Evolutionary conservation across 139 green algal species (phyloP).

Genomic region (Coccomyxa sp.): DNA sequence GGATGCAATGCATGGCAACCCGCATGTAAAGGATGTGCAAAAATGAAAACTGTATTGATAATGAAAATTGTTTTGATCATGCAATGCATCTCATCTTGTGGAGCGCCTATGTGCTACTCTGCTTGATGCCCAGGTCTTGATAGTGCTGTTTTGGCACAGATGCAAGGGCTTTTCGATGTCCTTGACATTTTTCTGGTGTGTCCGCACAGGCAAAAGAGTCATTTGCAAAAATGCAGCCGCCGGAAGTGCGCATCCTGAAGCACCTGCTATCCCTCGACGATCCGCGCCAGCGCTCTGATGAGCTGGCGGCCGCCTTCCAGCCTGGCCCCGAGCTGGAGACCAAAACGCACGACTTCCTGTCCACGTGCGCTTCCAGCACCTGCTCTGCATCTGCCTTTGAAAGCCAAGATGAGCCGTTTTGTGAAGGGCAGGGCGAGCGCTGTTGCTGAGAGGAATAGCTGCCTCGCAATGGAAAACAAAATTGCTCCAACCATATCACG

Average conservation of each 20-base stretch:
- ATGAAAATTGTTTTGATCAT: too few relatives aligned
- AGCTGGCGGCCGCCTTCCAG: slow-evolving; percentile 64
- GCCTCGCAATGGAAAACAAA: background rate
- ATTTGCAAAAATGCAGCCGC: slow-evolving; percentile 57
- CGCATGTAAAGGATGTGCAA: too few relatives aligned
- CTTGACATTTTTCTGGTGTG: too few relatives aligned
- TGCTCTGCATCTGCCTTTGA: background rate
- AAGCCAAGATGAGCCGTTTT: background rate
- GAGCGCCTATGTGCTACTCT: too few relatives aligned
- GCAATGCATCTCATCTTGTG: too few relatives aligned
- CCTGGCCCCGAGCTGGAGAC: slow-evolving; percentile 27
- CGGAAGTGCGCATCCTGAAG: slow-evolving; percentile 83
- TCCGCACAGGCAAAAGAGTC: slow-evolving; percentile 53
- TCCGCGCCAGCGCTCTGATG: slow-evolving; percentile 35
- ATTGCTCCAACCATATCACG: too few relatives aligned
- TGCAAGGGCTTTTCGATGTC: too few relatives aligned
- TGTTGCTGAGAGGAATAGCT: background rate
- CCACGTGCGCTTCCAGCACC: slow-evolving; percentile 4
- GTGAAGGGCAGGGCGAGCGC: background rate
- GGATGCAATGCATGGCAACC: too few relatives aligned
- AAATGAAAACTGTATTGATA: too few relatives aligned
- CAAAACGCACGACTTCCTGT: slow-evolving; percentile 37
- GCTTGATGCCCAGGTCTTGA: too few relatives aligned
- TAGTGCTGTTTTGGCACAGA: too few relatives aligned
- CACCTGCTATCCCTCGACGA: slow-evolving; percentile 60